Evolutionary conservation across 208 protist genomes (phyloP).

Genomic region (Leishmania mexicana): DNA sequence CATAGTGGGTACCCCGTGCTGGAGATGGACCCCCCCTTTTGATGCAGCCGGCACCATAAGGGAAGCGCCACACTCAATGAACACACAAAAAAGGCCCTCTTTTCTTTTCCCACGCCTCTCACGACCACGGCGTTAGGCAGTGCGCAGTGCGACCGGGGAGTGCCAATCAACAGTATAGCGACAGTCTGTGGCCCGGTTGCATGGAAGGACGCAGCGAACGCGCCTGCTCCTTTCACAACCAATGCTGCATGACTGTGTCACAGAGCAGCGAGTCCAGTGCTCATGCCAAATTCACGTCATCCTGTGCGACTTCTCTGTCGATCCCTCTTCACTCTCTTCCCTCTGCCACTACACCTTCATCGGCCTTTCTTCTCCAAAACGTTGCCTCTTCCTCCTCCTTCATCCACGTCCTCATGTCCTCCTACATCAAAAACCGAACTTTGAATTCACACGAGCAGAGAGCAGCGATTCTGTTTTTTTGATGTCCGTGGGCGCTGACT

Average conservation of each 20-base stretch:
- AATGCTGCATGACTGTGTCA: background rate
- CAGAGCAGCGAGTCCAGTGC: background rate
- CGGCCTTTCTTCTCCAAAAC: background rate
- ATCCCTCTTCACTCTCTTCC: too few relatives aligned
- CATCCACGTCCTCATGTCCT: background rate
- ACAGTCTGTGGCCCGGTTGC: background rate
- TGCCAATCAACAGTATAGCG: background rate
- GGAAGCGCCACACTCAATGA: background rate
- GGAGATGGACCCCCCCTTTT: too few relatives aligned
- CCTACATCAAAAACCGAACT: background rate
- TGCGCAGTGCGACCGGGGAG: background rate
- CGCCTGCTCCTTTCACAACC: background rate
- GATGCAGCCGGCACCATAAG: background rate
- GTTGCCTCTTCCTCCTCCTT: background rate
- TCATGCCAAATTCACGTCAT: background rate
- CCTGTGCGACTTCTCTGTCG: background rate
- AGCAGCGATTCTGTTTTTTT: background rate
- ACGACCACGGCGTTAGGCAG: background rate
- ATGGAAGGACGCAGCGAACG: background rate
- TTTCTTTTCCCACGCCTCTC: background rate
- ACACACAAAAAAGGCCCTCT: background rate
- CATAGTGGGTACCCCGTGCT: too few relatives aligned
- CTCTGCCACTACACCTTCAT: too few relatives aligned
- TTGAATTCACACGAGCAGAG: background rate
- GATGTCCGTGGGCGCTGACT: background rate